These are phyloP conservation scores for Lachnellula subtilissima DNA, from an alignment of 2,329 filamentous ascomycete genomes.

Conservation along the genomic window DNA sequence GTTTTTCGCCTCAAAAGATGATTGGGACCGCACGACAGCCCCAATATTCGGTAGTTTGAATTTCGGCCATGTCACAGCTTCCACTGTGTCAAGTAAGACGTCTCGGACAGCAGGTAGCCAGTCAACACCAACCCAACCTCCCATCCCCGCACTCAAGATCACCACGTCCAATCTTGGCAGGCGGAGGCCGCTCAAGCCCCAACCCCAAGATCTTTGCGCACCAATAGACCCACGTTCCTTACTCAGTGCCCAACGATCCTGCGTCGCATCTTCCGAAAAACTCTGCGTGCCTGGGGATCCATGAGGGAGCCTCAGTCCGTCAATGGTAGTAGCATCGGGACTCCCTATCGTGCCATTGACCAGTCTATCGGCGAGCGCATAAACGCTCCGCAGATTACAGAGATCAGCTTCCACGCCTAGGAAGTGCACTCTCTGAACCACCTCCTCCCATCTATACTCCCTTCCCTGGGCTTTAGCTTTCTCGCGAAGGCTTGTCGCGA, in stretches of 20 bases:
- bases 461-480: conserved; percentile 52
- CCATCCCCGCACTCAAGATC: conserved; percentile 83
- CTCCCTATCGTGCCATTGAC: conserved; percentile 31
- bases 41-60: conserved; percentile 65
- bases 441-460: conserved; percentile 42
- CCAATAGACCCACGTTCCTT: conserved; percentile 49
- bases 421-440: conserved; percentile 51
- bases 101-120: conserved; percentile 55
- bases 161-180: conserved; percentile 72
- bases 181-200: conserved; percentile 37
- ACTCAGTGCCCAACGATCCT: conserved; percentile 34
- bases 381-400: conserved; percentile 50
- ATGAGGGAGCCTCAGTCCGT: conserved; percentile 28
- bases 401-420: conserved; percentile 56
- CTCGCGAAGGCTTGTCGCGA: conserved; percentile 43
- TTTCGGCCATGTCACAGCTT: conserved; percentile 69
- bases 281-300: conserved; percentile 29
- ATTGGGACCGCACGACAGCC: conserved; percentile 49
- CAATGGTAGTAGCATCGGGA: conserved; percentile 30
- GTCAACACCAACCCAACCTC: conserved; percentile 76
- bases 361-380: conserved; percentile 27
- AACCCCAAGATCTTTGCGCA: conserved; percentile 39
- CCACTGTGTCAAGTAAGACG: conserved; percentile 55
- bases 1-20: conserved; percentile 19
- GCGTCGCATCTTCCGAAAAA: conserved; percentile 22